Percentiles rank a stretch among this genome's conserved stretches.
Conservation (phyloP, 2,329 filamentous ascomycete species). For the Colletotrichum eremochloae region DNA sequence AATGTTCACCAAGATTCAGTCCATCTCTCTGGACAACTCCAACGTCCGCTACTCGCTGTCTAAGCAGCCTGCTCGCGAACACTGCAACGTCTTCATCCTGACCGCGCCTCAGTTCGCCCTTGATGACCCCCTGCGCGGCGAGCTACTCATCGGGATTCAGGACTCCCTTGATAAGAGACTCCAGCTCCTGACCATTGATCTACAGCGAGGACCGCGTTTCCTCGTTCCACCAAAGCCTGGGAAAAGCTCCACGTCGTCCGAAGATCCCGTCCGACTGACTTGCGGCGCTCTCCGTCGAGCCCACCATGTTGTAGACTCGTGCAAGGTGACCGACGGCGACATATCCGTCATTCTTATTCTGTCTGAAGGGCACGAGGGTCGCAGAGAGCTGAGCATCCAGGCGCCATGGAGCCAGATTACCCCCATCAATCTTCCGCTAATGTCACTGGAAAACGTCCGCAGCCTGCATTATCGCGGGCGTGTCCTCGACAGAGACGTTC, state of each 20-base stretch:
- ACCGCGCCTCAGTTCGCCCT: conserved; percentile 68
- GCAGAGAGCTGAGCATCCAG: conserved; percentile 77
- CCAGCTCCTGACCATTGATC: conserved; percentile 74
- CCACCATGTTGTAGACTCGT: conserved; percentile 79
- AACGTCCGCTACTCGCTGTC: conserved; percentile 73
- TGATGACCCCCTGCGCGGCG: conserved; percentile 65
- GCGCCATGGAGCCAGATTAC: conserved; percentile 81
- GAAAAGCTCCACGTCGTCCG: conserved; percentile 44
- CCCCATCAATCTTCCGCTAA: conserved; percentile 73
- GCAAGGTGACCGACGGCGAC: conserved; percentile 76
- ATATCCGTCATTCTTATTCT: conserved; percentile 78
- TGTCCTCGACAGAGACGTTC: conserved; percentile 65
- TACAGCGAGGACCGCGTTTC: conserved; percentile 47
- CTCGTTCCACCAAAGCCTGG: conserved; percentile 43
- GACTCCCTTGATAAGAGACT: conserved; percentile 77
- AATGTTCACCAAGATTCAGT: conserved; percentile 78
- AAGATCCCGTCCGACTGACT: conserved; percentile 57
- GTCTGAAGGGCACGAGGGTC: conserved; percentile 73
- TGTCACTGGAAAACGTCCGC: conserved; percentile 71
- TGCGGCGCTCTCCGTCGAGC: conserved; percentile 69
- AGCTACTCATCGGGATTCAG: conserved; percentile 77
- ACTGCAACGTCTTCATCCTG: conserved; percentile 77
- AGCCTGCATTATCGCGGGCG: conserved; percentile 69
- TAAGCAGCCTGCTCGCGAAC: conserved; percentile 63
- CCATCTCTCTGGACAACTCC: conserved; percentile 71